phyloP scores from a whole-genome alignment of 345 rosid genomes.

The Zanthoxylum bungeanum region DNA sequence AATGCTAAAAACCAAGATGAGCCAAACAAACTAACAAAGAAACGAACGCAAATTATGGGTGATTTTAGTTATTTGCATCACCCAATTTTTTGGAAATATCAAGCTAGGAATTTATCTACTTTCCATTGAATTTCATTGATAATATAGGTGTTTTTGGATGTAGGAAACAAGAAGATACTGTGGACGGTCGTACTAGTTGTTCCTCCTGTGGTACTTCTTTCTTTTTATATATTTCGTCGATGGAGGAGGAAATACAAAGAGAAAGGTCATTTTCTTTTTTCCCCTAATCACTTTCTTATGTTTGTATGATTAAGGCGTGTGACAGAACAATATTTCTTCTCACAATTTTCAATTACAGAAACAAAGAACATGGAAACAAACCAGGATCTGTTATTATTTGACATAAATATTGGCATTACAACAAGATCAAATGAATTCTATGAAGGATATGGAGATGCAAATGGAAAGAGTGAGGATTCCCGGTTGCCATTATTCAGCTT shows the following conservation, averaged over 20 bases:
- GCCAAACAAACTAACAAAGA: not conserved
- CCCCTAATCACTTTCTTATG: not conserved
- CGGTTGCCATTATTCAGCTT: slow-evolving; percentile 26
- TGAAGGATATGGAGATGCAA: not conserved
- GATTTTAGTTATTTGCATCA: not conserved
- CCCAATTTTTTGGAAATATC: too few species aligned
- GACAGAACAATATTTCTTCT: not conserved
- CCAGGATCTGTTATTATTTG: slow-evolving; percentile 18
- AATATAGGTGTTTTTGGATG: not conserved
- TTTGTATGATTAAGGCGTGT: not conserved
- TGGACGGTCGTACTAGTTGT: slow-evolving; percentile 9
- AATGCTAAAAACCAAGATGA: too few species aligned
- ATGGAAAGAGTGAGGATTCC: not conserved
- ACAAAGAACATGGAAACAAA: not conserved
- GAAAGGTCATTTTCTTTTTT: not conserved
- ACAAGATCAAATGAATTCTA: not conserved
- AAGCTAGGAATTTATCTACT: not conserved
- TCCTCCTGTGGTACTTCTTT: not conserved
- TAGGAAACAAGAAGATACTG: not conserved
- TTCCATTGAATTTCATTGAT: not conserved
- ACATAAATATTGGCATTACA: slow-evolving; percentile 5
- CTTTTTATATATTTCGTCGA: not conserved
- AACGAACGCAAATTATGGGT: not conserved
- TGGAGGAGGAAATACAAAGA: slow-evolving; percentile 7
- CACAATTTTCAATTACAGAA: not conserved